Evolutionary conservation across 1,284 basidiomycete genomes (phyloP).

Genomic region (Ceratobasidium sp.): DNA sequence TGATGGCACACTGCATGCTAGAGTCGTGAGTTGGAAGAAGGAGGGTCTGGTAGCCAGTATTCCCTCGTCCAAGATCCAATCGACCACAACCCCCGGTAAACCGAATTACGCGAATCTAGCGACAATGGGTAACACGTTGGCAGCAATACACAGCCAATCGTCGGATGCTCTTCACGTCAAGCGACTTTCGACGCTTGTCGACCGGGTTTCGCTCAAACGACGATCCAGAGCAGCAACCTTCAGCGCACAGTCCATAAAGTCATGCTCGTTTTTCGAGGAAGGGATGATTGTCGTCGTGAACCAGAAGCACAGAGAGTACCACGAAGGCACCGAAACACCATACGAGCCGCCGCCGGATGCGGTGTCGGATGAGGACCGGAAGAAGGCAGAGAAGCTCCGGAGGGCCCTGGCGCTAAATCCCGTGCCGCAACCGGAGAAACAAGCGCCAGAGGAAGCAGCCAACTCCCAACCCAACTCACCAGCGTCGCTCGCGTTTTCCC

Average conservation of each 20-base stretch:
- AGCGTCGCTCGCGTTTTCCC: constrained; percentile 39
- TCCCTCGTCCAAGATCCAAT: constrained; percentile 37
- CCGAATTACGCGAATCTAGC: constrained; percentile 4
- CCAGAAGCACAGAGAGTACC: constrained; percentile 22
- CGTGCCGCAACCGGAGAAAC: constrained; percentile 10
- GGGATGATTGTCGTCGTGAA: constrained; percentile 40
- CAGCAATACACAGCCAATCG: background rate
- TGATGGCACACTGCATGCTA: constrained; percentile 29
- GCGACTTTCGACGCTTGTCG: constrained; percentile 30
- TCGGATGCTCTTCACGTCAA: constrained; percentile 13
- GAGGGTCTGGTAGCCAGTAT: constrained; percentile 1
- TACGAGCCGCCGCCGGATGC: constrained; percentile 29
- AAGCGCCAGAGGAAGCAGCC: constrained; percentile 33
- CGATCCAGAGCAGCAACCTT: constrained; percentile 3
- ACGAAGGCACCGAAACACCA: constrained; percentile 31
- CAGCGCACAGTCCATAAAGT: constrained; percentile 3
- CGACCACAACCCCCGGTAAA: background rate
- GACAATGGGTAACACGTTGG: constrained; percentile 38
- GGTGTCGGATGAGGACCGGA: constrained; percentile 31
- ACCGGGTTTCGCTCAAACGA: constrained; percentile 20
- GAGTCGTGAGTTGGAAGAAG: constrained; percentile 22
- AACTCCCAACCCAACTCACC: constrained; percentile 29
- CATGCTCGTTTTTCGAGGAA: constrained; percentile 41
- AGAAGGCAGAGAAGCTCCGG: constrained; percentile 34
- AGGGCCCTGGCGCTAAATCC: constrained; percentile 34